phyloP scores from a whole-genome alignment of 768 basidiomycete species.

The Strobilomyces dryophilus region DNA sequence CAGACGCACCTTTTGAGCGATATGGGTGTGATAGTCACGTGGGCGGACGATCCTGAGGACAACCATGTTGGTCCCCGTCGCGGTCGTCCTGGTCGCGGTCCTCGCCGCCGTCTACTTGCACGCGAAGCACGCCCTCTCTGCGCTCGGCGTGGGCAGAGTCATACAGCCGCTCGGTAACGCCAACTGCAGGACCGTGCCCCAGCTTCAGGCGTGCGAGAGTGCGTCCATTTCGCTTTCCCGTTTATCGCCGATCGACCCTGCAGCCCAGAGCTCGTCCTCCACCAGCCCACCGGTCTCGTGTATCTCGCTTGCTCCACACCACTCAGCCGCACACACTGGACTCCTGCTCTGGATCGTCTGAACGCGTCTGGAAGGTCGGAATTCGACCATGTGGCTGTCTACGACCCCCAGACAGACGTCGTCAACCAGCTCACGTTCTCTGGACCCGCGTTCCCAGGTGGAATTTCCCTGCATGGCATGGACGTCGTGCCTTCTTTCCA shows the following conservation, averaged over 20 bases:
- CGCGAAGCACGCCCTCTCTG: slow-evolving; percentile 41
- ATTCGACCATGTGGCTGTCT: slow-evolving; percentile 57
- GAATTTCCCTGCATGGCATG: slow-evolving; percentile 62
- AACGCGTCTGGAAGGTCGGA: slow-evolving; percentile 36
- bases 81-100: slow-evolving; percentile 34
- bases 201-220: slow-evolving; percentile 71
- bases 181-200: slow-evolving; percentile 46
- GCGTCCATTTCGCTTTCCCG: slow-evolving; percentile 11
- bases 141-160: slow-evolving; percentile 42
- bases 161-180: slow-evolving; percentile 44
- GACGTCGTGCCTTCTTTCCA: slow-evolving; percentile 55
- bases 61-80: not conserved
- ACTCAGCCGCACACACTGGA: slow-evolving; percentile 47
- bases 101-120: slow-evolving; percentile 46
- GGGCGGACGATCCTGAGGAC: not conserved
- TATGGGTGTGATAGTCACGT: not conserved
- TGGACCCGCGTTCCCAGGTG: slow-evolving; percentile 35
- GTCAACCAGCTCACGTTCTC: slow-evolving; percentile 44
- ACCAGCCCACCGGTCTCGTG: slow-evolving; percentile 50
- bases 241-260: not conserved
- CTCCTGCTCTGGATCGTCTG: slow-evolving; percentile 38
- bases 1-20: not conserved
- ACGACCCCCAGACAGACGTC: slow-evolving; percentile 43
- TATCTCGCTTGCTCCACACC: slow-evolving; percentile 63
- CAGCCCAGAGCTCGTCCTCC: slow-evolving; percentile 51